Evolutionary conservation across 176 grass and related monocot genomes (phyloP), one percentile per base, ranked within the genome.

Genomic region (Zoysia pacifica): DNA sequence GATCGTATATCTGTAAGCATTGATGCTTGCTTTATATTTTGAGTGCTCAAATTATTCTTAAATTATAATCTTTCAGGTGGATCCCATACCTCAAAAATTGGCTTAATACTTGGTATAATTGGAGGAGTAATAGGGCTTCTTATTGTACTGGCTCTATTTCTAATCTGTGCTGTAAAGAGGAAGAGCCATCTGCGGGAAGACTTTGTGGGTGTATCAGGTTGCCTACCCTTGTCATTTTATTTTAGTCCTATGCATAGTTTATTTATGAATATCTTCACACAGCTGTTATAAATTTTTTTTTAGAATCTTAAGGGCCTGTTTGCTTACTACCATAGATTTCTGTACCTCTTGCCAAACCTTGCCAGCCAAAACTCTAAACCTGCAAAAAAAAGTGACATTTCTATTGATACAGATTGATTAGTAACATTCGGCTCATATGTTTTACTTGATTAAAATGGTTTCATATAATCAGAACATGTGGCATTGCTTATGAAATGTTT

Each of bases 161-260:
- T 93, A 59, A 51, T 97, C 15, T 93, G 83, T 82, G 91, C 83
- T 18, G 56, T 78, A 52, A 88, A 71, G 72, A 93, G 72, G 62
- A 91, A 89, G 77, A 76, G 81, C 15, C 55, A 71, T 79, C 75
- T 71, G 72, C 78, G 63, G 42, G 93, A 93, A 66, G 88, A 83
- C 73, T 97, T 89, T 83, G 88, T 93, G 69, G 93, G 93, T 91
- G 93, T 97, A 80, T 44, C 90, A 85, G 90, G 93, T 85, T 65
- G 48, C 19, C 4, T 78, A 36, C 19, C 13, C 56, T 70, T 77
- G 74, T 71, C 11, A 18, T 64, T 72, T 79, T 48, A 4, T 67
- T 62, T 67, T 60, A 9, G 9, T 54, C 41, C 10, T 16, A 1
- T 5, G 7, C 2, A 14, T 65, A 50, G 16, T 67, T 74, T 59